A percentile compares a stretch with the other conserved stretches of the same genome.
phyloP scores from a whole-genome alignment of 805 yeast species.

The Wickerhamiella sorbophila region DNA sequence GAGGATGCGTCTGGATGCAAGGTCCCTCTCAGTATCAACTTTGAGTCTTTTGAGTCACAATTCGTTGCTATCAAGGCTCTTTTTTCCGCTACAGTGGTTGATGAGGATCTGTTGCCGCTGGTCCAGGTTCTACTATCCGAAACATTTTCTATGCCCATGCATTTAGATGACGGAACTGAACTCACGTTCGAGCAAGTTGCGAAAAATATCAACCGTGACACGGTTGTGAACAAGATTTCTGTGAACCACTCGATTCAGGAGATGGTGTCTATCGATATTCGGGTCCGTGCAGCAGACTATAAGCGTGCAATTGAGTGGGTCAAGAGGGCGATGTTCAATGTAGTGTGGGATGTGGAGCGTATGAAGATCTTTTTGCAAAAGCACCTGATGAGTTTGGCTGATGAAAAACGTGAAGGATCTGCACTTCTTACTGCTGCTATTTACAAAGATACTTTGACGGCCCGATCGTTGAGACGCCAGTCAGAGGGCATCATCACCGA shows the following conservation, averaged over 20 bases:
- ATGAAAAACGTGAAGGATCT: constrained; percentile 47
- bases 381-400: constrained; percentile 44
- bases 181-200: constrained; percentile 68
- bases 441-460: constrained; percentile 36
- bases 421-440: constrained; percentile 53
- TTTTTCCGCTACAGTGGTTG: constrained; percentile 41
- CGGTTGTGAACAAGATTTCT: constrained; percentile 39
- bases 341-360: constrained; percentile 60
- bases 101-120: constrained; percentile 43
- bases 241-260: constrained; percentile 56
- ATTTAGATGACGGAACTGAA: constrained; percentile 41
- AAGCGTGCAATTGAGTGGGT: constrained; percentile 64
- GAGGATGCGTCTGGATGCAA: constrained; percentile 17
- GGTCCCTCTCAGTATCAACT: constrained; percentile 57
- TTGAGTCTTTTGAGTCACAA: constrained; percentile 67
- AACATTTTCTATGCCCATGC: constrained; percentile 59
- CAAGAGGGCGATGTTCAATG: constrained; percentile 43
- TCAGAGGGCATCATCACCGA: constrained; percentile 56
- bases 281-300: constrained; percentile 50
- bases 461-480: constrained; percentile 50
- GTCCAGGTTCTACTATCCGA: constrained; percentile 48
- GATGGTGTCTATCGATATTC: constrained; percentile 43
- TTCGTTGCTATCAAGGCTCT: constrained; percentile 57
- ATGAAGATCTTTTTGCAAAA: constrained; percentile 52
- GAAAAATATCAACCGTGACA: constrained; percentile 54